Conservation (phyloP, 176 grass and related monocot species). For the Aegilops bicornis region DNA sequence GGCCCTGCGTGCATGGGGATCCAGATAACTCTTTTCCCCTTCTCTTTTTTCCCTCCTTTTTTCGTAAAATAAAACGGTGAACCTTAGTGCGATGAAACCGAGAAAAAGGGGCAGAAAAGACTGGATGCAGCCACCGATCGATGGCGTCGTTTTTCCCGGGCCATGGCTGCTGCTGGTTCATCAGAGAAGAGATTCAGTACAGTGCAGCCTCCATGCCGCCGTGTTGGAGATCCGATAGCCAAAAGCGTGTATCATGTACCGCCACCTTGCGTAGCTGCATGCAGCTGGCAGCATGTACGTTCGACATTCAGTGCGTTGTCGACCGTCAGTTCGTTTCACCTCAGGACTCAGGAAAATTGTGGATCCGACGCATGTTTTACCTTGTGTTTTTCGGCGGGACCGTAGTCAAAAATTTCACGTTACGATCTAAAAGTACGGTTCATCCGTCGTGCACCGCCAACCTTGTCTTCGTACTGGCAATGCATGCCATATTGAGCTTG, state of each 20-base stretch:
- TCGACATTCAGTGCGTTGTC: background rate
- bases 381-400: background rate
- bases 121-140: background rate
- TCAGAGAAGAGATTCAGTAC: background rate
- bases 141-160: conserved; percentile 28
- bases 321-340: background rate
- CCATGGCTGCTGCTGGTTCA: conserved; percentile 4
- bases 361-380: background rate
- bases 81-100: no score
- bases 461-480: background rate
- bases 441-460: background rate
- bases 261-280: background rate
- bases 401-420: background rate
- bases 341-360: background rate
- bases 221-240: conserved; percentile 13
- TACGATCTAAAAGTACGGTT: no score
- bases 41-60: no score
- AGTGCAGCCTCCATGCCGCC: conserved; percentile 21
- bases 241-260: background rate
- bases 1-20: background rate
- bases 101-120: conserved; percentile 2
- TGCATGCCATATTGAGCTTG: background rate
- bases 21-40: background rate
- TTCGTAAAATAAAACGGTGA: no score
- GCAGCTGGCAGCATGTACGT: background rate